Percentiles rank a stretch among this genome's conserved stretches.
Evolutionary conservation across 768 basidiomycete genomes (phyloP).

Genomic region (Dioszegia crocea): DNA sequence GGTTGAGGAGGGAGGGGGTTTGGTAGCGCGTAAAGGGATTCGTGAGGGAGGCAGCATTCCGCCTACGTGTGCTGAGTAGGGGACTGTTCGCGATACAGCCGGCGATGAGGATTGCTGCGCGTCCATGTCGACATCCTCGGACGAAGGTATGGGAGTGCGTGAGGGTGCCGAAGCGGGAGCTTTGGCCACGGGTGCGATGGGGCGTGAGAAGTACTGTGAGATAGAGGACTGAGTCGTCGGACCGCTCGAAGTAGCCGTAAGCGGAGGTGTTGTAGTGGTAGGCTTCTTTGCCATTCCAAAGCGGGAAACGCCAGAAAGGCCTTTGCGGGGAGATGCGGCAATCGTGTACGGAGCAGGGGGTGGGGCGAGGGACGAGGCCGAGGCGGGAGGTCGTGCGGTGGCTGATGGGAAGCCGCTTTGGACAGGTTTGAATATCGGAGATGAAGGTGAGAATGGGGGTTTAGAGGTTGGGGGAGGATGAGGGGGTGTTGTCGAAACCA

Average conservation of each 20-base stretch:
- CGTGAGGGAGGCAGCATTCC: neutral
- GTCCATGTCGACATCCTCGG: neutral
- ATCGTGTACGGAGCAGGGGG: conserved; percentile 2
- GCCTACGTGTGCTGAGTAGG: neutral
- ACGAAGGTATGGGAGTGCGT: neutral
- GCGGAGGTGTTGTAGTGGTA: neutral
- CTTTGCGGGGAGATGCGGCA: conserved; percentile 1
- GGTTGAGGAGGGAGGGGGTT: neutral
- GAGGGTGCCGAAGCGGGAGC: neutral
- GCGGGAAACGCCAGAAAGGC: conserved; percentile 1
- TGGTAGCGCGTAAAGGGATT: neutral
- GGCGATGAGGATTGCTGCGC: neutral
- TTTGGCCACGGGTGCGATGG: neutral
- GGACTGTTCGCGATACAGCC: no score
- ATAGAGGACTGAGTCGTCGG: neutral
- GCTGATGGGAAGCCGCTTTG: neutral
- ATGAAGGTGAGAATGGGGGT: neutral
- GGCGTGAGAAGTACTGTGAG: neutral
- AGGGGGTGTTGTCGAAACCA: neutral
- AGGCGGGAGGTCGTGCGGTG: neutral
- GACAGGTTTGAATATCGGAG: neutral
- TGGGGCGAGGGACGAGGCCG: neutral
- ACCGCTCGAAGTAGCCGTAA: neutral
- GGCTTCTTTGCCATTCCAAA: neutral
- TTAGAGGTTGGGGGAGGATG: neutral